These are phyloP conservation scores for Aspergillus tamarii DNA, from an alignment of 2,329 filamentous ascomycete genomes.

Conservation along the genomic window DNA sequence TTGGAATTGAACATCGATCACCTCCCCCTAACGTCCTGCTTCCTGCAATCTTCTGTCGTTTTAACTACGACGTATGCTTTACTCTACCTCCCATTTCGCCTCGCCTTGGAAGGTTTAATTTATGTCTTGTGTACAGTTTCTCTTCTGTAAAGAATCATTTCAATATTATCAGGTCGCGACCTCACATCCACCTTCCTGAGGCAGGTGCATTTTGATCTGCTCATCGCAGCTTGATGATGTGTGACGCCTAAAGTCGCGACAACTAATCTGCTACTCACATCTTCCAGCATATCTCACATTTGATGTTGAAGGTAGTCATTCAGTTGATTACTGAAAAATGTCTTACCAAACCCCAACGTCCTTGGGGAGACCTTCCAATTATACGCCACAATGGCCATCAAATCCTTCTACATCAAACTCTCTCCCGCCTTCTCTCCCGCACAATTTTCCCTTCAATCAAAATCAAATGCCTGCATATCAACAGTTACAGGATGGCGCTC, in stretches of 20 bases:
- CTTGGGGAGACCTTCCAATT: conserved; percentile 43
- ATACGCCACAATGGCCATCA: conserved; percentile 43
- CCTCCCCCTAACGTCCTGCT: conserved; percentile 6
- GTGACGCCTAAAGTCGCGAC: conserved; percentile 20
- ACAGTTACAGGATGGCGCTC: conserved; percentile 21
- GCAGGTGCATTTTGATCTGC: conserved; percentile 6
- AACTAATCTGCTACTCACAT: conserved; percentile 14
- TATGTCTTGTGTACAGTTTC: neutral
- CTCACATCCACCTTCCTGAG: neutral
- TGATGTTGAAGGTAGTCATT: neutral
- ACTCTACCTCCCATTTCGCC: neutral
- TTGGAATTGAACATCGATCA: conserved; percentile 8
- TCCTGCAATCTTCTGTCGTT: conserved; percentile 1
- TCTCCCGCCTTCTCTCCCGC: conserved; percentile 29
- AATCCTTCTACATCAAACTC: conserved; percentile 27
- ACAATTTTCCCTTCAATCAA: conserved; percentile 29
- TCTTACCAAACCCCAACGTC: conserved; percentile 52
- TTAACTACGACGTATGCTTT: neutral
- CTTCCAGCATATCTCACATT: neutral
- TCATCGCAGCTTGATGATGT: conserved; percentile 23
- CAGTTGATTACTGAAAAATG: conserved; percentile 37
- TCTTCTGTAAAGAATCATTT: conserved; percentile 4
- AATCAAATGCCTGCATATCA: conserved; percentile 29
- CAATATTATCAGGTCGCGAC: neutral
- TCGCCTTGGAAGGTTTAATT: neutral